A percentile compares a stretch with the other conserved stretches of the same genome.
Conservation (phyloP, 2,329 filamentous ascomycete genomes). For the Mycosphaerella sp. region DNA sequence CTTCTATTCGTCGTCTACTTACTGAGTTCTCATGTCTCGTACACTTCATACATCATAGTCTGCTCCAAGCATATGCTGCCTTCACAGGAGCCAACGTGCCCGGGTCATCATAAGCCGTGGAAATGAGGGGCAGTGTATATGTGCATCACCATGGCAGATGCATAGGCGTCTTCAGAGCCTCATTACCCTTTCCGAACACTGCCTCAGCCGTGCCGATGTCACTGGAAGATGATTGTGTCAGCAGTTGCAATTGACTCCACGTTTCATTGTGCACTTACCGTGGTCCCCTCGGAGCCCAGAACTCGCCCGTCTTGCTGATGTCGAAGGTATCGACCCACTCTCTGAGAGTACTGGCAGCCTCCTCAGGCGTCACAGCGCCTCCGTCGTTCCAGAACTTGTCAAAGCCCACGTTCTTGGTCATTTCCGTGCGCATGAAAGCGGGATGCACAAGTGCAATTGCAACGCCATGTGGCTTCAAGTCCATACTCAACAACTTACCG, state of each 20-base stretch:
- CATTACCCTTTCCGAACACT: constrained; percentile 52
- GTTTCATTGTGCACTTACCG: constrained; percentile 44
- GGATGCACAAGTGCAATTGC: constrained; percentile 63
- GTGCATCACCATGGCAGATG: constrained; percentile 58
- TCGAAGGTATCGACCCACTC: constrained; percentile 57
- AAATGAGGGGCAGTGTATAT: background rate
- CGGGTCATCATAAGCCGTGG: no score
- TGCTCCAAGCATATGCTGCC: background rate
- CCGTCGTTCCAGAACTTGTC: constrained; percentile 68
- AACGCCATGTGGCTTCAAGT: constrained; percentile 58
- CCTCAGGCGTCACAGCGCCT: constrained; percentile 63
- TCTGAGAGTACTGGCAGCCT: constrained; percentile 57
- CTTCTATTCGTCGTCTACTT: no score
- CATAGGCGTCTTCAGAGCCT: constrained; percentile 54
- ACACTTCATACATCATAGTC: no score
- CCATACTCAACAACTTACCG: constrained; percentile 61
- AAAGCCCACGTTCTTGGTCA: constrained; percentile 66
- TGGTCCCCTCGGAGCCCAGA: constrained; percentile 66
- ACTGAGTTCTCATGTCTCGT: no score
- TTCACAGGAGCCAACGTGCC: background rate
- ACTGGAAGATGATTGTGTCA: constrained; percentile 35
- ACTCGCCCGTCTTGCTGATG: constrained; percentile 61
- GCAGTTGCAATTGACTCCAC: background rate
- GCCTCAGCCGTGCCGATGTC: constrained; percentile 64
- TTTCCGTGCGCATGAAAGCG: constrained; percentile 68